These are phyloP conservation scores for Xerophyta viscosa DNA, from an alignment of 106 monocot species.

Conservation along the genomic window DNA sequence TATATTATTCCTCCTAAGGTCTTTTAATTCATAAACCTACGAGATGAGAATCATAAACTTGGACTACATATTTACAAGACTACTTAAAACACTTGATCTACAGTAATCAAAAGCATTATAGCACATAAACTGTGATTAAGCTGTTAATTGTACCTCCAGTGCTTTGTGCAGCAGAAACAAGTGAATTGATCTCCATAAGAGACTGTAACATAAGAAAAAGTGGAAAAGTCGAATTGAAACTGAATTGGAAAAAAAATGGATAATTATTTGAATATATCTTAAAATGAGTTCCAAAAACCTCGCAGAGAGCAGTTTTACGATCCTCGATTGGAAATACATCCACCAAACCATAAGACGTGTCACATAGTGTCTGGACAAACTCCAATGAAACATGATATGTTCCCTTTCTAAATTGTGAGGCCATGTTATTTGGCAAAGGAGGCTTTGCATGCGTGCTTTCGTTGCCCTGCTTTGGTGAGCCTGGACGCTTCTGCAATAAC, in stretches of 20 bases:
- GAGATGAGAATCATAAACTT: too few species aligned
- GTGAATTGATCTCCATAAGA: slow-evolving; percentile 77
- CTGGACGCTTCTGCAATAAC: slow-evolving; percentile 53
- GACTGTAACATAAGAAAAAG: slow-evolving; percentile 40
- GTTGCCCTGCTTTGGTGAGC: slow-evolving; percentile 54
- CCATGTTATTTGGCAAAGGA: slow-evolving; percentile 72
- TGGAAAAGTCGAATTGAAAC: slow-evolving; percentile 3
- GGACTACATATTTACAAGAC: too few species aligned
- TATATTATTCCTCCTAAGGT: too few species aligned
- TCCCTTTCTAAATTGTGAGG: slow-evolving; percentile 77
- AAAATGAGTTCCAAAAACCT: slow-evolving; percentile 34
- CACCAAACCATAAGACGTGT: slow-evolving; percentile 94
- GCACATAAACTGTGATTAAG: too few species aligned
- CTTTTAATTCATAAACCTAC: too few species aligned
- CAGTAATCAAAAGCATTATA: too few species aligned
- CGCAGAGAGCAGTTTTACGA: slow-evolving; percentile 88
- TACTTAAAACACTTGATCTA: too few species aligned
- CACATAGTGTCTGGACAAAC: slow-evolving; percentile 92
- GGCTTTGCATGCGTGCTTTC: slow-evolving; percentile 73
- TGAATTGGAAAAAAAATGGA: background rate
- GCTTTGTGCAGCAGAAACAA: slow-evolving; percentile 59
- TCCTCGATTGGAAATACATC: slow-evolving; percentile 98
- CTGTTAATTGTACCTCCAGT: slow-evolving; percentile 70
- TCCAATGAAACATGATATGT: slow-evolving; percentile 91
- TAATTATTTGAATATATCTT: background rate